Conservation (phyloP, 1,139 yeast genomes). For the Kurtzmaniella natalensis region DNA sequence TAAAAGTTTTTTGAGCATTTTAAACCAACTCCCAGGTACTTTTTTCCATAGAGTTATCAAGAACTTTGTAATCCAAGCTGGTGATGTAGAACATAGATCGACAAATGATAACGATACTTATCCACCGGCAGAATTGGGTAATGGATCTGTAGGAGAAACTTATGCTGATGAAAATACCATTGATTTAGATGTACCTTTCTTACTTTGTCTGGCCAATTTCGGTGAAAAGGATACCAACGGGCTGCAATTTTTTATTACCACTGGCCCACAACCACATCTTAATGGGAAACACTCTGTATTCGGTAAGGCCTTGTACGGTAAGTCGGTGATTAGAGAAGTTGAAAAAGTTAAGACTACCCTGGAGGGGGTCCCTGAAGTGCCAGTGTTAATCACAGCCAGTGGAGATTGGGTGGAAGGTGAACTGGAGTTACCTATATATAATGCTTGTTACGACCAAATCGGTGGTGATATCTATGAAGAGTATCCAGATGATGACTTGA, state of each 20-base stretch:
- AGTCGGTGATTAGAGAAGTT: conserved; percentile 63
- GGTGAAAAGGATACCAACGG: conserved; percentile 56
- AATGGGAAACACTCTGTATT: conserved; percentile 74
- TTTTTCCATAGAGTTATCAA: conserved; percentile 67
- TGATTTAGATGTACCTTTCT: conserved; percentile 45
- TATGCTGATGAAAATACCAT: conserved; percentile 36
- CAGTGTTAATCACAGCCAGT: conserved; percentile 52
- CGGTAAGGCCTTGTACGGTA: conserved; percentile 63
- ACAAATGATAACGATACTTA: conserved; percentile 17
- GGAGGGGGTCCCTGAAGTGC: conserved; percentile 36
- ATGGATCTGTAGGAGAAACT: conserved; percentile 47
- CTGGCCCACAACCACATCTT: conserved; percentile 67
- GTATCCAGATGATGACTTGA: conserved; percentile 64
- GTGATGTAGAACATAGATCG: conserved; percentile 43
- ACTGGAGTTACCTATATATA: conserved; percentile 51
- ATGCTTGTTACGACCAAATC: conserved; percentile 55
- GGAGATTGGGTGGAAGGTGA: conserved; percentile 56
- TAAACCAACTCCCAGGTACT: conserved; percentile 32
- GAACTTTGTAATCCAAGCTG: conserved; percentile 79
- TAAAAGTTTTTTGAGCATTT: conserved; percentile 47
- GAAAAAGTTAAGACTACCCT: conserved; percentile 47
- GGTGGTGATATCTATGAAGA: conserved; percentile 76
- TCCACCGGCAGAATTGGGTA: conserved; percentile 39
- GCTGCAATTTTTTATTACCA: conserved; percentile 78
- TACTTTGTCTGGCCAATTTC: conserved; percentile 70